A percentile compares a stretch with the other conserved stretches of the same genome.
Conservation (phyloP, 495 filamentous ascomycete species). For the Xanthoparmelia taractica region DNA sequence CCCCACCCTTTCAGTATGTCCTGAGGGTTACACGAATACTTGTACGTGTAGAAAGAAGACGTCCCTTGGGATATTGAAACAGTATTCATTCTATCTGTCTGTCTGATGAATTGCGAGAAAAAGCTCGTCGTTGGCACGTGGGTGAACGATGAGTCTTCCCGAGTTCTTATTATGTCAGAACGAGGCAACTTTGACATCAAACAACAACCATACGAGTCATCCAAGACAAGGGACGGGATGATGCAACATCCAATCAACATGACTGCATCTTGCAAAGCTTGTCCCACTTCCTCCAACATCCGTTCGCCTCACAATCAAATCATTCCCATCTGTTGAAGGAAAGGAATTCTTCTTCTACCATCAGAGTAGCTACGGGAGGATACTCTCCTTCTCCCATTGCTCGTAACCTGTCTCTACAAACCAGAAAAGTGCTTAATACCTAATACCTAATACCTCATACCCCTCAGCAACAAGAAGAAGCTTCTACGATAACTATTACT, state of each 20-base stretch:
- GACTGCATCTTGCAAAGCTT: slow-evolving; percentile 16
- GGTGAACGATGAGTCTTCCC: neutral
- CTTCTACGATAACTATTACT: slow-evolving; percentile 4
- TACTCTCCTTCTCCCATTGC: neutral
- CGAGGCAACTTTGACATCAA: slow-evolving; percentile 4
- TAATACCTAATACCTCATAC: neutral
- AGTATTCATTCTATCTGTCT: neutral
- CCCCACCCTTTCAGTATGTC: neutral
- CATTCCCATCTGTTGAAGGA: too few species aligned
- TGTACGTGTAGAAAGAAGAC: too few species aligned
- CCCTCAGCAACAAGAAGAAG: slow-evolving; percentile 9
- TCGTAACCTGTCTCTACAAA: slow-evolving; percentile 9
- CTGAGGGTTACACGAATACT: neutral
- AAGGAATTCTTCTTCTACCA: neutral
- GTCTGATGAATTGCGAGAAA: neutral
- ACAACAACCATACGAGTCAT: slow-evolving; percentile 11
- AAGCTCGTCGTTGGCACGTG: slow-evolving; percentile 10
- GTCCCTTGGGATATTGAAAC: too few species aligned
- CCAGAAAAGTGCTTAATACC: too few species aligned
- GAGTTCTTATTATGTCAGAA: slow-evolving; percentile 18
- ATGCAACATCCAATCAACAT: slow-evolving; percentile 9
- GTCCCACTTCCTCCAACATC: slow-evolving; percentile 3
- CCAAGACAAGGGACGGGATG: slow-evolving; percentile 8
- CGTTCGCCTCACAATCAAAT: neutral
- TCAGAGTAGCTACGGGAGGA: neutral